Conservation (phyloP, 495 filamentous ascomycete genomes). For the Tuber borchii region DNA sequence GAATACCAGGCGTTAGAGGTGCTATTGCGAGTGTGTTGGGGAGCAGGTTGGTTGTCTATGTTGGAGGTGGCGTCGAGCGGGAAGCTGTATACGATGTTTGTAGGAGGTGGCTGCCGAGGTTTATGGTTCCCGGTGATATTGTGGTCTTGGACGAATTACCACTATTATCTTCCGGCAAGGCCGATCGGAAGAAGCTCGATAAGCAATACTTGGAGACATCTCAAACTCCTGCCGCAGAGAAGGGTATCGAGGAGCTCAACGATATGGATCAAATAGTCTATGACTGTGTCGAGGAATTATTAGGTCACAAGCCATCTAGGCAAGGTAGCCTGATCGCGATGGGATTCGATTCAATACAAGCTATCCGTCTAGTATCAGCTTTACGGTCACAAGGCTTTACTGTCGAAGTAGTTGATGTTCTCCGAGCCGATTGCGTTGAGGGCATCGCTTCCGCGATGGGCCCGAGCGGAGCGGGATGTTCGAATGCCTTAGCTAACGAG, state of each 20-base stretch:
- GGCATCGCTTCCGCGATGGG: constrained; percentile 17
- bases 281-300: constrained; percentile 46
- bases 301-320: constrained; percentile 46
- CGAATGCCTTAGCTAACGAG: neutral
- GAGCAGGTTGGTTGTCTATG: constrained; percentile 61
- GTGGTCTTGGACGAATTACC: constrained; percentile 57
- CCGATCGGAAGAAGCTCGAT: constrained; percentile 61
- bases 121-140: constrained; percentile 71
- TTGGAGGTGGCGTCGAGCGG: constrained; percentile 46
- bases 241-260: constrained; percentile 41
- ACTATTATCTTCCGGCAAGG: constrained; percentile 68
- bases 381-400: constrained; percentile 51
- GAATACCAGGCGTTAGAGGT: constrained; percentile 49
- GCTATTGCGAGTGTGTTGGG: constrained; percentile 57
- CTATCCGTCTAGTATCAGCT: constrained; percentile 59
- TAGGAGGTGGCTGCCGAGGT: constrained; percentile 62
- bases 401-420: constrained; percentile 52
- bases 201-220: constrained; percentile 48
- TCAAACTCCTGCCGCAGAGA: constrained; percentile 22
- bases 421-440: constrained; percentile 50
- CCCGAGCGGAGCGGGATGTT: neutral
- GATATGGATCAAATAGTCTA: constrained; percentile 48
- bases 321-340: constrained; percentile 48
- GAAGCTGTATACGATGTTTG: constrained; percentile 54
- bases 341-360: constrained; percentile 66